A percentile compares a stretch with the other conserved stretches of the same genome.
Evolutionary conservation across 257 asterid species (phyloP).

Genomic region (Lycium barbarum): DNA sequence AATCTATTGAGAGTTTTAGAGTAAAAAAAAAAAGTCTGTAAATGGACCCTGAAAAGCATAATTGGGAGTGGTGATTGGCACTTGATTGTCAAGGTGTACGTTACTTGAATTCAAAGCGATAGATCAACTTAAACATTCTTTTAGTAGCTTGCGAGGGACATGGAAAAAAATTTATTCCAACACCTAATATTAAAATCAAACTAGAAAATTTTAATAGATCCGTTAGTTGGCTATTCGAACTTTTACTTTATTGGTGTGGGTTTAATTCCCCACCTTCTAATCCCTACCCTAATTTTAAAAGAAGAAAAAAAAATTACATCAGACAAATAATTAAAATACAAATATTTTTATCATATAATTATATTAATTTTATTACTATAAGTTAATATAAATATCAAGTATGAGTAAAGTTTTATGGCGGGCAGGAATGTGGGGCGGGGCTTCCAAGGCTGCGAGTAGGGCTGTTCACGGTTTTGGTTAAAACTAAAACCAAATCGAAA

Average conservation of each 20-base stretch:
- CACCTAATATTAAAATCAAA: neutral
- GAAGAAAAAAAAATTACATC: too few relatives aligned
- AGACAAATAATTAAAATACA: neutral
- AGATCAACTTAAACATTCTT: neutral
- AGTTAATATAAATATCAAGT: too few relatives aligned
- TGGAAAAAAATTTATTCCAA: neutral
- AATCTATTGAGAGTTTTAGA: too few relatives aligned
- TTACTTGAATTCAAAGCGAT: constrained; percentile 23
- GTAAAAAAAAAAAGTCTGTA: too few relatives aligned
- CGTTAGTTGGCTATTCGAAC: too few relatives aligned
- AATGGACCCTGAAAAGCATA: too few relatives aligned
- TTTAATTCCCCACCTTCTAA: too few relatives aligned
- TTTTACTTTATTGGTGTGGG: too few relatives aligned
- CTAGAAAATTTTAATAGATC: too few relatives aligned
- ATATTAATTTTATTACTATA: neutral
- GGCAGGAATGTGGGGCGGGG: neutral
- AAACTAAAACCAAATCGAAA: too few relatives aligned
- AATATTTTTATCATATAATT: neutral
- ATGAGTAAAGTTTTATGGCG: neutral
- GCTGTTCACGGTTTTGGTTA: too few relatives aligned
- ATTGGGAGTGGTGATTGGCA: neutral
- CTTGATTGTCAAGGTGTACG: neutral
- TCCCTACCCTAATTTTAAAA: too few relatives aligned
- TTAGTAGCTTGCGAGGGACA: constrained; percentile 14
- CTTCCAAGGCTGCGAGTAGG: neutral